Conservation (phyloP, 139 green algal species). For the Micractinium sp. region DNA sequence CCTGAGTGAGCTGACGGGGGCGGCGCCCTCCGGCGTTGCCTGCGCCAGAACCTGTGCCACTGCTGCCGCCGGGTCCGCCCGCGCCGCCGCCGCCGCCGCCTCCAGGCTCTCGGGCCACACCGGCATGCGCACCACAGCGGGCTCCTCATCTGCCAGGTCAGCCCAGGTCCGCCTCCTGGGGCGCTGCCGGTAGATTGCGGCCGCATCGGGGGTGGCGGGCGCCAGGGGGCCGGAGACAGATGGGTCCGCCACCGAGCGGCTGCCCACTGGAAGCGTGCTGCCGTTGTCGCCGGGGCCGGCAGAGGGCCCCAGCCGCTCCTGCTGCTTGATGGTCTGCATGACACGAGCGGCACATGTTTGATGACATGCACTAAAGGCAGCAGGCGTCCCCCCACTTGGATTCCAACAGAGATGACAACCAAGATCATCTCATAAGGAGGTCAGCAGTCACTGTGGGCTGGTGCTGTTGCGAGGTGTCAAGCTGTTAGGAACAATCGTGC, state of each 20-base stretch:
- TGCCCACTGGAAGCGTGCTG: not conserved
- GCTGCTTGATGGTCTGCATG: not conserved
- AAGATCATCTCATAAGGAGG: too few species aligned
- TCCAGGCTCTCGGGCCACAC: constrained; percentile 15
- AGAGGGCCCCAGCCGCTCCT: not conserved
- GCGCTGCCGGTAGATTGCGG: not conserved
- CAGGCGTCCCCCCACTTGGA: too few species aligned
- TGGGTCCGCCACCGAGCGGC: not conserved
- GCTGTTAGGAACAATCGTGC: not conserved
- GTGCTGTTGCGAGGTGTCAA: too few species aligned
- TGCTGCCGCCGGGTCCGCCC: not conserved
- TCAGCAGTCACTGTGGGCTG: too few species aligned
- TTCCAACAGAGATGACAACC: too few species aligned
- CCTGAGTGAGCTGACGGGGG: not conserved
- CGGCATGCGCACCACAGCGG: constrained; percentile 2
- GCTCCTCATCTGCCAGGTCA: constrained; percentile 29
- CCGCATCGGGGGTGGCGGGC: not conserved
- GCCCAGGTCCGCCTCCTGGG: constrained; percentile 9
- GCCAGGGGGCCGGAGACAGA: not conserved
- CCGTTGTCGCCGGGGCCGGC: not conserved
- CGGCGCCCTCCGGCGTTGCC: not conserved
- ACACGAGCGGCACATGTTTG: too few species aligned
- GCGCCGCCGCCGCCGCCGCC: constrained; percentile 10
- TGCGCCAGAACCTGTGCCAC: constrained; percentile 1
- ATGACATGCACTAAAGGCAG: too few species aligned